phyloP scores from a whole-genome alignment of 2,329 filamentous ascomycete genomes.

The Ophiostoma himal-ulmi region DNA sequence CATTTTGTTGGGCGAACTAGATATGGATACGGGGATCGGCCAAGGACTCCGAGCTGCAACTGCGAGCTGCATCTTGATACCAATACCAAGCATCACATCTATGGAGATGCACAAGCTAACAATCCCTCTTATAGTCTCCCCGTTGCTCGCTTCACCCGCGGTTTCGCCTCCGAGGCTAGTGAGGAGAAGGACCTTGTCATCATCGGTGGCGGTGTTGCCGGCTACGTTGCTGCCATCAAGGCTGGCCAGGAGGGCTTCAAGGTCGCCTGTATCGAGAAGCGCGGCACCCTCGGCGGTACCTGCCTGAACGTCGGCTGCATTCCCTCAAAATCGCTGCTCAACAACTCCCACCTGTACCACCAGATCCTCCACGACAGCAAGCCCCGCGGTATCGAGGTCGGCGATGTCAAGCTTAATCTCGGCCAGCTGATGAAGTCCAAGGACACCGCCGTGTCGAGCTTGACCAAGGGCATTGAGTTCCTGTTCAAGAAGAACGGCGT shows the following conservation, averaged over 20 bases:
- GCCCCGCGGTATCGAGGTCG: conserved; percentile 93
- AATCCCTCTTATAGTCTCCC: conserved; percentile 8
- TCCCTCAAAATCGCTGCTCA: conserved; percentile 97
- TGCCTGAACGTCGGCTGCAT: conserved; percentile 99
- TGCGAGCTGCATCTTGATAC: neutral
- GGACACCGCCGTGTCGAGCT: conserved; percentile 76
- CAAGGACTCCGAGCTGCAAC: neutral
- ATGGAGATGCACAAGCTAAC: neutral
- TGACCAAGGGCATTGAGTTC: conserved; percentile 98
- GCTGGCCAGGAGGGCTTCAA: conserved; percentile 95
- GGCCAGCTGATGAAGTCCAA: conserved; percentile 97
- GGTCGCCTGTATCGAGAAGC: conserved; percentile 98
- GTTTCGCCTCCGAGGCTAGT: conserved; percentile 54
- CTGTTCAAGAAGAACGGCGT: conserved; percentile 99
- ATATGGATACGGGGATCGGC: neutral
- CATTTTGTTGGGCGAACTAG: neutral
- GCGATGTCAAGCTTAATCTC: conserved; percentile 94
- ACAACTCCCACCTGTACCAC: conserved; percentile 99
- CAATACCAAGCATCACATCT: neutral
- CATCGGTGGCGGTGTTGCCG: conserved; percentile 95
- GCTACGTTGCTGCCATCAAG: conserved; percentile 98
- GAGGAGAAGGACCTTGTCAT: conserved; percentile 96
- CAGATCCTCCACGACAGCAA: conserved; percentile 95
- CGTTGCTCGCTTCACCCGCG: conserved; percentile 41
- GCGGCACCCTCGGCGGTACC: conserved; percentile 87